Conservation (phyloP, 1,139 yeast genomes). For the Candida neerlandica region DNA sequence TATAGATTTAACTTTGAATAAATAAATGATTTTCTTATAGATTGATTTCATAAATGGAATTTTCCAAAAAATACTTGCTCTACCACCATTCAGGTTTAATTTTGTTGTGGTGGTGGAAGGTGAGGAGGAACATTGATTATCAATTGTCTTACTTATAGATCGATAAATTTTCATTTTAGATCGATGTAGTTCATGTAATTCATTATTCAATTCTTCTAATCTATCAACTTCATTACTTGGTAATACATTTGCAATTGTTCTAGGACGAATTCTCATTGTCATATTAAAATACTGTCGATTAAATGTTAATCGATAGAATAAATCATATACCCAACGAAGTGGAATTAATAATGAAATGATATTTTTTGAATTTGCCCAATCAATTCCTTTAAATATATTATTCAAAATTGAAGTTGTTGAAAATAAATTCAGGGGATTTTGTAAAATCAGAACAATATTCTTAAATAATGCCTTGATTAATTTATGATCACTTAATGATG, state of each 20-base stretch:
- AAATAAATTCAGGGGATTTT: neutral
- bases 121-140: too few species aligned
- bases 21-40: slow-evolving; percentile 14
- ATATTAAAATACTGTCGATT: slow-evolving; percentile 48
- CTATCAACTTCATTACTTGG: slow-evolving; percentile 24
- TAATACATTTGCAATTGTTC: slow-evolving; percentile 41
- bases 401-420: too few species aligned
- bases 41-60: slow-evolving; percentile 8
- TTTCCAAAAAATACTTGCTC: neutral
- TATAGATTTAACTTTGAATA: slow-evolving; percentile 13
- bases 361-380: slow-evolving; percentile 33
- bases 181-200: slow-evolving; percentile 9
- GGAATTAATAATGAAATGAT: slow-evolving; percentile 42
- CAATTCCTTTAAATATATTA: slow-evolving; percentile 25
- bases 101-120: too few species aligned
- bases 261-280: slow-evolving; percentile 32
- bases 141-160: slow-evolving; percentile 3
- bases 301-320: slow-evolving; percentile 41
- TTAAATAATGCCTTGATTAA: slow-evolving; percentile 23
- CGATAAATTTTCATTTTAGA: neutral
- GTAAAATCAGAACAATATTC: slow-evolving; percentile 12
- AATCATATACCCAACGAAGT: slow-evolving; percentile 39
- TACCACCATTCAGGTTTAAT: too few species aligned
- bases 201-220: slow-evolving; percentile 28
- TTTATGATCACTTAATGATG: slow-evolving; percentile 43